Percentiles rank a stretch among this genome's conserved stretches.
Evolutionary conservation across 192 early-diverging fungal genomes (phyloP).

Genomic region (Radiomyces spectabilis): DNA sequence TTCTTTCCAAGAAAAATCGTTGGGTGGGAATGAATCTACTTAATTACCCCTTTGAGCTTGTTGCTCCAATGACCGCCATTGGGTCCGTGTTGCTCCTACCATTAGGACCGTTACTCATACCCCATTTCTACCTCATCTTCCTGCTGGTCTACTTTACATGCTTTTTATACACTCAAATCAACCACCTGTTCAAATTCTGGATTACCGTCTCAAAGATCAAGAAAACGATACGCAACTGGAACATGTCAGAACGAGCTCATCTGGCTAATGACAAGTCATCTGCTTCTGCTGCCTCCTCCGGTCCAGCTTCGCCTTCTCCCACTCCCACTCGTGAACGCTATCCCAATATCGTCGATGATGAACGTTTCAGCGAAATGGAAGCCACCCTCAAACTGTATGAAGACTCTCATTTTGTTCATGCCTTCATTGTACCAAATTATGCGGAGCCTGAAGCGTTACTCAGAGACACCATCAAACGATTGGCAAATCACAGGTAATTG

Average conservation of each 20-base stretch:
- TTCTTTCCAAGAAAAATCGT: neutral
- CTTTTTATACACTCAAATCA: conserved; percentile 35
- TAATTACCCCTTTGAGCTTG: conserved; percentile 37
- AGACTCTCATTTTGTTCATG: conserved; percentile 45
- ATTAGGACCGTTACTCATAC: conserved; percentile 34
- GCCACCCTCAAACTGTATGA: conserved; percentile 21
- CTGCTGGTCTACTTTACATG: conserved; percentile 33
- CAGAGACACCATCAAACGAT: conserved; percentile 60
- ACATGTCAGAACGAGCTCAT: conserved; percentile 6
- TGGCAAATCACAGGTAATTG: conserved; percentile 54
- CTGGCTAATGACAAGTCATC: conserved; percentile 8
- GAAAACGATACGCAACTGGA: conserved; percentile 30
- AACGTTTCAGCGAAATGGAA: conserved; percentile 25
- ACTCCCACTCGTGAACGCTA: conserved; percentile 13
- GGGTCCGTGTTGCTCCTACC: conserved; percentile 29
- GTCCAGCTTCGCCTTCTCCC: conserved; percentile 9
- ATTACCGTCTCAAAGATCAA: conserved; percentile 35
- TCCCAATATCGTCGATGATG: neutral
- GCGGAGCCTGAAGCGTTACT: conserved; percentile 59
- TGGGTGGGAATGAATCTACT: conserved; percentile 3
- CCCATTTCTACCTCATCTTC: conserved; percentile 34
- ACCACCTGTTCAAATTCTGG: conserved; percentile 41
- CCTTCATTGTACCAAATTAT: conserved; percentile 70
- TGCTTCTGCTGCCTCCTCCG: neutral
- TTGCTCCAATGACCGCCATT: conserved; percentile 36